These are phyloP conservation scores for Silene vulgaris DNA, from an alignment of 179 eudicot species.

Conservation along the genomic window DNA sequence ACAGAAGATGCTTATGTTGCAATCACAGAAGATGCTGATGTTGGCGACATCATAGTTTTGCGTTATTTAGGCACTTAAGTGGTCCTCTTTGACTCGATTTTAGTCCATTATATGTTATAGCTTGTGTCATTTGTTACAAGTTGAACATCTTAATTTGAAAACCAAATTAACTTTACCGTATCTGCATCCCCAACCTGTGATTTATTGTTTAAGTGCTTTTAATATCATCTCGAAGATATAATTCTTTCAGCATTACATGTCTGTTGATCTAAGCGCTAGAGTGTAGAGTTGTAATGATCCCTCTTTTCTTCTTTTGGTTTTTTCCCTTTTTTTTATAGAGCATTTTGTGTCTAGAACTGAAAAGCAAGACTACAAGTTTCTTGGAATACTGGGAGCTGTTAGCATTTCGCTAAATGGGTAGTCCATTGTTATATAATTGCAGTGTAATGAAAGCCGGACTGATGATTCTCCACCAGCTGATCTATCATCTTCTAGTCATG, in stretches of 20 bases:
- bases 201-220: not conserved
- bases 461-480: constrained; percentile 99
- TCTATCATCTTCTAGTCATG: constrained; percentile 60
- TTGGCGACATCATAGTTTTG: constrained; percentile 8
- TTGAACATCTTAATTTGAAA: not conserved
- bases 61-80: not conserved
- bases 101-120: not conserved
- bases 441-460: constrained; percentile 91
- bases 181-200: not conserved
- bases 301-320: not conserved
- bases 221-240: not conserved
- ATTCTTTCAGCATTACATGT: not conserved
- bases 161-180: not conserved
- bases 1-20: not conserved
- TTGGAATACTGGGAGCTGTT: not conserved
- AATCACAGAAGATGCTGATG: not conserved
- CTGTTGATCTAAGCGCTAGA: not conserved
- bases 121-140: not conserved
- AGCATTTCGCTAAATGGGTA: not conserved
- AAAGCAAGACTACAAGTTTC: not conserved
- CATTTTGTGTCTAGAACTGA: not conserved
- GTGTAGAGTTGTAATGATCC: not conserved
- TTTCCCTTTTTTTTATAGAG: too few relatives aligned
- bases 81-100: not conserved
- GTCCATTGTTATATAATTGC: constrained; percentile 26